Percentiles rank a stretch among this genome's conserved stretches.
Conservation (phyloP, 768 basidiomycete genomes). For the Harrya chromipes region DNA sequence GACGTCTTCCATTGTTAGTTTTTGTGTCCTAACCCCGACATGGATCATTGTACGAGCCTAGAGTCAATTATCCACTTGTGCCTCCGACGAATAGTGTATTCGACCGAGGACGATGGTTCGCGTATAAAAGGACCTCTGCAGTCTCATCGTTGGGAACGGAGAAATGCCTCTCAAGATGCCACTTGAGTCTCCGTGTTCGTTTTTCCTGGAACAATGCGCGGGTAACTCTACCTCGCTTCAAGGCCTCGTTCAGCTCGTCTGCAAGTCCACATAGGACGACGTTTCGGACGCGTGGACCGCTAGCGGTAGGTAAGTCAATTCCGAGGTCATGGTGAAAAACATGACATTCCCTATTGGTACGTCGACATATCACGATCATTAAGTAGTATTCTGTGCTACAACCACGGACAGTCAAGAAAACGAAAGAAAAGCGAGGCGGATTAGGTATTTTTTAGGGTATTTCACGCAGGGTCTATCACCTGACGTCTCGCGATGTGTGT, state of each 20-base stretch:
- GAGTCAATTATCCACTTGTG: conserved; percentile 15
- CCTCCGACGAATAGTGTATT: conserved; percentile 9
- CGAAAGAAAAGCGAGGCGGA: conserved; percentile 2
- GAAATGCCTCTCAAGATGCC: background rate
- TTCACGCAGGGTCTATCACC: conserved; percentile 40
- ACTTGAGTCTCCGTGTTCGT: background rate
- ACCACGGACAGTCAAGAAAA: conserved; percentile 1
- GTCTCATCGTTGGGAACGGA: background rate
- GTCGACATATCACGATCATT: conserved; percentile 8
- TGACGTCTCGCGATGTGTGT: conserved; percentile 19
- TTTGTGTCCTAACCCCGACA: background rate
- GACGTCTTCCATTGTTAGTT: background rate
- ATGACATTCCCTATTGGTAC: conserved; percentile 14
- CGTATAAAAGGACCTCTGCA: conserved; percentile 14
- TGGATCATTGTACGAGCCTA: conserved; percentile 9
- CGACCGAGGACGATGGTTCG: too few relatives aligned
- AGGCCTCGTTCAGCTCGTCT: background rate
- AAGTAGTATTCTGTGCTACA: conserved; percentile 6
- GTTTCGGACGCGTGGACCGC: background rate
- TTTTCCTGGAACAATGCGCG: background rate
- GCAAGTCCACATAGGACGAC: background rate
- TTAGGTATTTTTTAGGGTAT: conserved; percentile 33
- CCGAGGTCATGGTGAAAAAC: background rate
- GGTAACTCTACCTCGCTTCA: background rate
- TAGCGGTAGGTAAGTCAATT: conserved; percentile 6